Conservation (phyloP, 805 yeast species). For the Tetrapisispora taiwanensis region DNA sequence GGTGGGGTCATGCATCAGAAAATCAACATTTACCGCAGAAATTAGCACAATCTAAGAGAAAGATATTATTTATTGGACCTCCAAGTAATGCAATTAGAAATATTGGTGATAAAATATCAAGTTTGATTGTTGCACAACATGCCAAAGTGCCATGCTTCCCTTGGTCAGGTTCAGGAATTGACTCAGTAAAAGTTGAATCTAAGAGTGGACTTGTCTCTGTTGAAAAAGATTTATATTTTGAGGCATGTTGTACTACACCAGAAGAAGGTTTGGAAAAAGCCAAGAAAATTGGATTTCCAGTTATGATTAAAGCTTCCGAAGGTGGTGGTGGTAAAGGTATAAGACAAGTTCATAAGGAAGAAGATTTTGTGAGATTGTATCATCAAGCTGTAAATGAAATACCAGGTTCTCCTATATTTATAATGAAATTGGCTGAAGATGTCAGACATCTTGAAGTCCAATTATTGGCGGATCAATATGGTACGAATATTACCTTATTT, state of each 20-base stretch:
- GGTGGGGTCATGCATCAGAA: conserved; percentile 99
- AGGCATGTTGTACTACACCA: conserved; percentile 81
- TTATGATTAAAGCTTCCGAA: conserved; percentile 98
- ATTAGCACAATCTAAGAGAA: conserved; percentile 82
- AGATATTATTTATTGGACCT: conserved; percentile 92
- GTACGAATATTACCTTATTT: conserved; percentile 90
- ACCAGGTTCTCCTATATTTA: conserved; percentile 97
- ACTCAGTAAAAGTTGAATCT: conserved; percentile 60
- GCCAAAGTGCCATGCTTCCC: conserved; percentile 98
- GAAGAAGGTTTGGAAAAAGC: conserved; percentile 88
- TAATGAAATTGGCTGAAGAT: conserved; percentile 93
- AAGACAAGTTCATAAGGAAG: conserved; percentile 83
- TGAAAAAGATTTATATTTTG: conserved; percentile 65
- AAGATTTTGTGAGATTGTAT: conserved; percentile 65
- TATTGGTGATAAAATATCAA: conserved; percentile 93
- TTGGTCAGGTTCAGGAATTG: conserved; percentile 98
- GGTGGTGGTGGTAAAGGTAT: conserved; percentile 99
- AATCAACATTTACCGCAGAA: conserved; percentile 90
- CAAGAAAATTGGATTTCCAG: conserved; percentile 86
- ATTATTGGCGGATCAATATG: conserved; percentile 94
- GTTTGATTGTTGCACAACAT: conserved; percentile 98
- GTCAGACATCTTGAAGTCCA: conserved; percentile 99
- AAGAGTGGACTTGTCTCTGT: conserved; percentile 79
- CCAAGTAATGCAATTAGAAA: conserved; percentile 99
- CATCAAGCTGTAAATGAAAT: conserved; percentile 95